These are phyloP conservation scores for Aspergillus arachidicola DNA, from an alignment of 2,329 filamentous ascomycete genomes.

Conservation along the genomic window DNA sequence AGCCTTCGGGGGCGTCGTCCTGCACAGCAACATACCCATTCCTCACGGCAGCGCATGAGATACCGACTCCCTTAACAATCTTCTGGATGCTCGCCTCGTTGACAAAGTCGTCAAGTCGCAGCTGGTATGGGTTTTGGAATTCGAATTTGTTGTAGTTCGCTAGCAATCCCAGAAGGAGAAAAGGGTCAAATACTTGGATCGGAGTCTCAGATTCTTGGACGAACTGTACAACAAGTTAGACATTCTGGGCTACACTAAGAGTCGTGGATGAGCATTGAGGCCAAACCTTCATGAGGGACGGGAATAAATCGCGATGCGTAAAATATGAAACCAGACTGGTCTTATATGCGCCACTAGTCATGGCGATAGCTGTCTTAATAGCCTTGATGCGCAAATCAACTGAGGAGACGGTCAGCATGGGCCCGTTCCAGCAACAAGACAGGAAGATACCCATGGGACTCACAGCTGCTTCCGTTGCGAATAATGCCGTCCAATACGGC, in stretches of 20 bases:
- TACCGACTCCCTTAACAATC: constrained; percentile 75
- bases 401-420: constrained; percentile 37
- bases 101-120: constrained; percentile 91
- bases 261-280: background rate
- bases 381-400: constrained; percentile 78
- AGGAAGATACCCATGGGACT: constrained; percentile 36
- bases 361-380: constrained; percentile 76
- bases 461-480: constrained; percentile 71
- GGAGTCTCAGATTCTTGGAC: constrained; percentile 75
- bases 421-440: background rate
- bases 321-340: constrained; percentile 94
- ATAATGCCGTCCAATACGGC: constrained; percentile 80
- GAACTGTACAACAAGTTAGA: constrained; percentile 56
- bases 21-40: constrained; percentile 81
- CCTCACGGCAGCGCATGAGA: constrained; percentile 68
- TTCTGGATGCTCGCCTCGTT: constrained; percentile 85
- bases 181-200: constrained; percentile 69
- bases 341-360: constrained; percentile 92
- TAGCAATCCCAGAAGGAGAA: constrained; percentile 80
- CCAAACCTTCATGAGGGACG: constrained; percentile 85
- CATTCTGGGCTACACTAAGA: background rate
- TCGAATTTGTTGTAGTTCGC: constrained; percentile 99
- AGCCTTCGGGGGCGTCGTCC: constrained; percentile 87
- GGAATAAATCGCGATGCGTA: constrained; percentile 91
- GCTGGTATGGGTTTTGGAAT: constrained; percentile 92